Conservation (phyloP, 768 basidiomycete species). For the Boletus sensibilis region DNA sequence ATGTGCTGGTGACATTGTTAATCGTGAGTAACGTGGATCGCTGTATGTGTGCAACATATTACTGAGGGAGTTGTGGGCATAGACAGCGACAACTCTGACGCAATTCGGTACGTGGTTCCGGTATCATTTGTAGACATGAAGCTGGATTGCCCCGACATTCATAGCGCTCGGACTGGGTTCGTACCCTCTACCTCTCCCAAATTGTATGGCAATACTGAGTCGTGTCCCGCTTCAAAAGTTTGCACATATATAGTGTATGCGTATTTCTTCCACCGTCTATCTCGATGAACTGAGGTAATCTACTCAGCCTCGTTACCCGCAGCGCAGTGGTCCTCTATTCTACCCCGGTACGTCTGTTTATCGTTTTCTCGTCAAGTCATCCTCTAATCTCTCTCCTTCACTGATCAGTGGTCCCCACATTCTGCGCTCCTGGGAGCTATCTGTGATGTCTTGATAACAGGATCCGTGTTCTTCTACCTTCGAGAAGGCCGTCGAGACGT, state of each 20-base stretch:
- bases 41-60: background rate
- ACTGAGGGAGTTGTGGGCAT: background rate
- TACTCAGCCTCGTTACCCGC: background rate
- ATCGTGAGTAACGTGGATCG: background rate
- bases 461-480: slow-evolving; percentile 21
- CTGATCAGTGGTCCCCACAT: slow-evolving; percentile 11
- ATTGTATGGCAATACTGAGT: background rate
- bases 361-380: background rate
- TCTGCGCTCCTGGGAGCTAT: slow-evolving; percentile 28
- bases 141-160: background rate
- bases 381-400: background rate
- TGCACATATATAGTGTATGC: background rate
- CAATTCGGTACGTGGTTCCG: slow-evolving; percentile 4
- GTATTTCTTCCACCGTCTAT: background rate
- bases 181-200: background rate
- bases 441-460: slow-evolving; percentile 17
- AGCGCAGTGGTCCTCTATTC: background rate
- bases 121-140: background rate
- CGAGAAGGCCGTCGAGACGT: slow-evolving; percentile 10
- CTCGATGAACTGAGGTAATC: background rate
- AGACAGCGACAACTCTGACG: background rate
- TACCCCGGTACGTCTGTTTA: background rate
- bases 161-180: slow-evolving; percentile 7
- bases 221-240: background rate
- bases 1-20: background rate